phyloP scores from a whole-genome alignment of 495 filamentous ascomycete species.

The Lasiosphaeris hirsuta region DNA sequence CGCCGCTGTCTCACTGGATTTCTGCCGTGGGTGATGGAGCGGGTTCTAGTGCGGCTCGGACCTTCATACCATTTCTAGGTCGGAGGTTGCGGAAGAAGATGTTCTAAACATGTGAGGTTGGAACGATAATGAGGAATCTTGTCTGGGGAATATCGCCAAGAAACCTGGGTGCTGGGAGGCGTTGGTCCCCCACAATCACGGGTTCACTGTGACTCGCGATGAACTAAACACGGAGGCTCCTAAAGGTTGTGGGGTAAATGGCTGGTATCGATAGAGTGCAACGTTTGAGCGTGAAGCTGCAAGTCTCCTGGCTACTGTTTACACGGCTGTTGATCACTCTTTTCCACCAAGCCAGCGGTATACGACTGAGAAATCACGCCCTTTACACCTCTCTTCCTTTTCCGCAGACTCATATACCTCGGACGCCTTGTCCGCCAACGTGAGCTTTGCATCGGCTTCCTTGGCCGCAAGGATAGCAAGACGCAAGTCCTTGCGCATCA shows the following conservation, averaged over 20 bases:
- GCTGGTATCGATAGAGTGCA: too few relatives aligned
- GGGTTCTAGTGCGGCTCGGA: too few relatives aligned
- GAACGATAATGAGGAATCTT: too few relatives aligned
- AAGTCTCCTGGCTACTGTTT: neutral
- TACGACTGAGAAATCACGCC: slow-evolving; percentile 82
- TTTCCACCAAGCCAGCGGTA: slow-evolving; percentile 67
- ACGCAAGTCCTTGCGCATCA: slow-evolving; percentile 82
- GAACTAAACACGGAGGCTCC: too few relatives aligned
- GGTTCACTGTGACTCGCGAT: too few relatives aligned
- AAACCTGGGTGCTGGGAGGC: too few relatives aligned
- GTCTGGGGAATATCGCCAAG: too few relatives aligned
- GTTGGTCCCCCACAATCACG: too few relatives aligned
- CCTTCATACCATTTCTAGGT: too few relatives aligned
- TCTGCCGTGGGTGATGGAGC: neutral
- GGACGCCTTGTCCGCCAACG: slow-evolving; percentile 59
- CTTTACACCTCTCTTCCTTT: slow-evolving; percentile 56
- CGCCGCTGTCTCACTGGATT: neutral
- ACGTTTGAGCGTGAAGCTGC: neutral
- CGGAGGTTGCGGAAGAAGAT: too few relatives aligned
- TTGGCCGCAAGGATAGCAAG: slow-evolving; percentile 71
- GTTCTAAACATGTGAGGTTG: too few relatives aligned
- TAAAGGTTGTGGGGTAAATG: too few relatives aligned
- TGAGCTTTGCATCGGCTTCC: slow-evolving; percentile 62
- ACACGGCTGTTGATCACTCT: slow-evolving; percentile 26
- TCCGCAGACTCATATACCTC: slow-evolving; percentile 66